Conservation (phyloP, 345 rosid genomes). For the Salix exigua region DNA sequence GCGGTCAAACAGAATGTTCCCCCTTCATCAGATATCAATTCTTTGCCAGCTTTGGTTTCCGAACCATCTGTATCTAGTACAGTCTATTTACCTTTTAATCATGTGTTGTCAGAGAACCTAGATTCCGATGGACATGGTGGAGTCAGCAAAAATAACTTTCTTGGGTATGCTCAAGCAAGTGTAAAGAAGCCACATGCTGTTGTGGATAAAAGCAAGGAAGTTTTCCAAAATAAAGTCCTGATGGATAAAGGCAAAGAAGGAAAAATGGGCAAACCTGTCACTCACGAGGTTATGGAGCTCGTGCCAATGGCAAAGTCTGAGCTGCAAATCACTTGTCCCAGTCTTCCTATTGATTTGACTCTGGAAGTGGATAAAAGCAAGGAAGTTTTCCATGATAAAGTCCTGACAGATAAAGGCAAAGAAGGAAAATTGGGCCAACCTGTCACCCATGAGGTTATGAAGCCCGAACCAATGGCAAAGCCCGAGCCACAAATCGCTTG, state of each 20-base stretch:
- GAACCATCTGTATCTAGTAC: slow-evolving; percentile 11
- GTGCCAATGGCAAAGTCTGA: slow-evolving; percentile 6
- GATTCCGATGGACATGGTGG: slow-evolving; percentile 4
- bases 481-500: slow-evolving; percentile 17
- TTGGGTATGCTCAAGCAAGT: not conserved
- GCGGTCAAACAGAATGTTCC: slow-evolving; percentile 11
- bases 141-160: slow-evolving; percentile 1
- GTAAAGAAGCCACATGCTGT: not conserved
- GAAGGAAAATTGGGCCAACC: slow-evolving; percentile 1
- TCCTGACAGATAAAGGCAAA: slow-evolving; percentile 6
- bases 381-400: slow-evolving; percentile 7
- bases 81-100: slow-evolving; percentile 9
- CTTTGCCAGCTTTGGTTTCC: slow-evolving; percentile 8
- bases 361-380: slow-evolving; percentile 6
- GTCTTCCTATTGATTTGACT: slow-evolving; percentile 17
- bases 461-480: not conserved
- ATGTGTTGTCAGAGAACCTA: slow-evolving; percentile 4
- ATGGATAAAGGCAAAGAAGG: slow-evolving; percentile 6
- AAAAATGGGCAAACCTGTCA: not conserved
- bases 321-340: slow-evolving; percentile 12
- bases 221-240: slow-evolving; percentile 6
- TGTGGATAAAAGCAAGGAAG: slow-evolving; percentile 10
- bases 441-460: slow-evolving; percentile 3
- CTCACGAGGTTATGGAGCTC: slow-evolving; percentile 6
- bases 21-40: slow-evolving; percentile 5